These are phyloP conservation scores for Fusarium floridanum DNA, from an alignment of 2,329 filamentous ascomycete genomes.

Conservation along the genomic window DNA sequence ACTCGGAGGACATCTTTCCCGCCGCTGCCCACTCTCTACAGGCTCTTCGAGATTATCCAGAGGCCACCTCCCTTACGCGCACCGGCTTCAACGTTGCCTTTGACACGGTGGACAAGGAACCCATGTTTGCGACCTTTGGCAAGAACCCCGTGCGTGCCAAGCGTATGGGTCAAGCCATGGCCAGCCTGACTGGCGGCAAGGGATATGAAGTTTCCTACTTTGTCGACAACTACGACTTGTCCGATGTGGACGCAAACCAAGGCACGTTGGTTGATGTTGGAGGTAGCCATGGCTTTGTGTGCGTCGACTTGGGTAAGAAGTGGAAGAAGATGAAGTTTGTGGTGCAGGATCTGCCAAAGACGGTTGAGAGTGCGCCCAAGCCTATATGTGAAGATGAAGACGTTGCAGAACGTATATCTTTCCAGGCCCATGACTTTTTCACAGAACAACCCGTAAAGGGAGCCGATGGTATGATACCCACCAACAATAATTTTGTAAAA, in stretches of 20 bases:
- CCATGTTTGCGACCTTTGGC: slow-evolving; percentile 67
- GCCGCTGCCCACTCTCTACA: slow-evolving; percentile 60
- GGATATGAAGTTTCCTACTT: slow-evolving; percentile 68
- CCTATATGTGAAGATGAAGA: slow-evolving; percentile 56
- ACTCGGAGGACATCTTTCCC: slow-evolving; percentile 66
- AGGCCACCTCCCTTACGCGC: slow-evolving; percentile 61
- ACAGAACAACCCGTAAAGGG: slow-evolving; percentile 64
- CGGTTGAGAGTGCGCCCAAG: slow-evolving; percentile 60
- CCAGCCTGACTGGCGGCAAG: slow-evolving; percentile 65
- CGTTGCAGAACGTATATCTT: slow-evolving; percentile 55
- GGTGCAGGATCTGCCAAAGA: slow-evolving; percentile 67
- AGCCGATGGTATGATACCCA: slow-evolving; percentile 60
- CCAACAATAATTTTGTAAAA: background rate
- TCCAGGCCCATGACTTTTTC: slow-evolving; percentile 70
- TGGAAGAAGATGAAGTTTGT: slow-evolving; percentile 66
- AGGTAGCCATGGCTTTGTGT: slow-evolving; percentile 70
- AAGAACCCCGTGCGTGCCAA: slow-evolving; percentile 61
- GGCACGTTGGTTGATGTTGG: slow-evolving; percentile 71
- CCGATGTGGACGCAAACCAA: slow-evolving; percentile 56
- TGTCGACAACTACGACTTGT: slow-evolving; percentile 67
- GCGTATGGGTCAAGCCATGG: slow-evolving; percentile 68
- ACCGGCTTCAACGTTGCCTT: slow-evolving; percentile 67
- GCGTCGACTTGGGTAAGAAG: slow-evolving; percentile 64
- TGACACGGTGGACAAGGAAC: slow-evolving; percentile 62
- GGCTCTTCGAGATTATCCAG: slow-evolving; percentile 59